Evolutionary conservation across 495 filamentous ascomycete species (phyloP), one percentile per base, ranked within the genome.

Genomic region (Platismatia glauca): DNA sequence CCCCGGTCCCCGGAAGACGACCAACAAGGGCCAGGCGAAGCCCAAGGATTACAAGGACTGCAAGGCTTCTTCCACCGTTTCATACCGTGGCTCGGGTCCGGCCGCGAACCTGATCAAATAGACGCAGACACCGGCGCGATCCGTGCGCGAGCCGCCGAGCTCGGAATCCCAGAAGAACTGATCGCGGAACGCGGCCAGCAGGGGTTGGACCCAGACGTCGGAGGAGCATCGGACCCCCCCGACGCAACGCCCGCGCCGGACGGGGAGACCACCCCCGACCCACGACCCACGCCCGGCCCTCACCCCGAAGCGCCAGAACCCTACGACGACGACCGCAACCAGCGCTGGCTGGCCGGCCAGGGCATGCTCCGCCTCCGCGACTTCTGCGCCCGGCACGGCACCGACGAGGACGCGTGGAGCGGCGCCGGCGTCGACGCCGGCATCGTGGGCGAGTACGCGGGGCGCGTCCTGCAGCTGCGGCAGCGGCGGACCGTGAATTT

Each of bases 311-410:
- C 27, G n/a, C n/a, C n/a, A n/a, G 60, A 64, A 39, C 55, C 60
- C 27, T 64, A 68, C 57, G 59, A 68, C 27, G 67, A 70, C 33
- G 52, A 63, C 13, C 59, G 58, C 38, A 59, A 67, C 27, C 66
- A 67, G 53, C 68, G 66, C 56, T 70, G 58, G 56, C 64, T 70
- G 20, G 68, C 67, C 41, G 63, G 66, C 6, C 44, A 48, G 31
- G 64, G 65, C 18, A 61, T 67, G 55, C 56, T 67, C 13, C 27
- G 29, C 11, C 64, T 73, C 22, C 59, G 64, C 34, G 71, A 68
- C 4, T 68, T 71, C 60, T 60, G 65, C 37, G 63, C 37, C 52
- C 44, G 60, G 53, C 65, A 72, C 60, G 64, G 65, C 57, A 52
- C 59, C 7, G 65, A 69, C 29, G 64, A 71, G n/a, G 34, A 33